A percentile compares a stretch with the other conserved stretches of the same genome.
Evolutionary conservation across 495 filamentous ascomycete genomes (phyloP).

Genomic region (Saxophila tyrrhenica): DNA sequence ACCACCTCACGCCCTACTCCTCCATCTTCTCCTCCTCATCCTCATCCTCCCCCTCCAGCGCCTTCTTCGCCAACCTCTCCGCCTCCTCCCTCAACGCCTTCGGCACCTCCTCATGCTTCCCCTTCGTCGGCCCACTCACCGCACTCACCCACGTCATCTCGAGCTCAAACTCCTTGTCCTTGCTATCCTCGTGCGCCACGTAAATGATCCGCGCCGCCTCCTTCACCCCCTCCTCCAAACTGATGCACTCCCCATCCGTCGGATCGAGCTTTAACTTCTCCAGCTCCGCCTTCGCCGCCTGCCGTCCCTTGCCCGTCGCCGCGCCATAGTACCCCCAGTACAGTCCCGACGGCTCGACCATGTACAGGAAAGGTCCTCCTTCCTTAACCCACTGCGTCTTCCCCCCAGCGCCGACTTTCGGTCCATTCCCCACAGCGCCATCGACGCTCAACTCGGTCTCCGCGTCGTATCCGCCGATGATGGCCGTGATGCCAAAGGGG

Average conservation of each 20-base stretch:
- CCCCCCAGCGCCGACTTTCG: conserved; percentile 64
- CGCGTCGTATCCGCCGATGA: conserved; percentile 86
- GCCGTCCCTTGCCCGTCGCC: conserved; percentile 89
- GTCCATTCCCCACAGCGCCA: conserved; percentile 74
- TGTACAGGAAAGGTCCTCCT: conserved; percentile 87
- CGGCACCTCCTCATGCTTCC: conserved; percentile 82
- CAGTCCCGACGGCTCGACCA: conserved; percentile 93
- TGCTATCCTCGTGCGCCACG: conserved; percentile 90
- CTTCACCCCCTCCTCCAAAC: conserved; percentile 77
- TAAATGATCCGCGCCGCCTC: conserved; percentile 95
- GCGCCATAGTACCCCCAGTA: conserved; percentile 99
- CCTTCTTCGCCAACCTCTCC: conserved; percentile 46
- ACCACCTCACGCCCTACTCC: conserved; percentile 14
- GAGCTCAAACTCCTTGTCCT: conserved; percentile 97
- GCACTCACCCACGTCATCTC: conserved; percentile 97
- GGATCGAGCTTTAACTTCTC: conserved; percentile 90
- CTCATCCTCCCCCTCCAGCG: conserved; percentile 33
- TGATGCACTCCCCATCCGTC: conserved; percentile 43
- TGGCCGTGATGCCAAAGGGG: conserved; percentile 91
- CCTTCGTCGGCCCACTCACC: conserved; percentile 73
- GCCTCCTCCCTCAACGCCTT: conserved; percentile 82
- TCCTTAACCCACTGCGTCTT: conserved; percentile 61
- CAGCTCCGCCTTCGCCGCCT: conserved; percentile 91
- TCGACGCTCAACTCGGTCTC: conserved; percentile 70
- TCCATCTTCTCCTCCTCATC: conserved; percentile 34